These are phyloP conservation scores for Chondrostereum purpureum DNA, from an alignment of 1,284 basidiomycete species.

Conservation along the genomic window DNA sequence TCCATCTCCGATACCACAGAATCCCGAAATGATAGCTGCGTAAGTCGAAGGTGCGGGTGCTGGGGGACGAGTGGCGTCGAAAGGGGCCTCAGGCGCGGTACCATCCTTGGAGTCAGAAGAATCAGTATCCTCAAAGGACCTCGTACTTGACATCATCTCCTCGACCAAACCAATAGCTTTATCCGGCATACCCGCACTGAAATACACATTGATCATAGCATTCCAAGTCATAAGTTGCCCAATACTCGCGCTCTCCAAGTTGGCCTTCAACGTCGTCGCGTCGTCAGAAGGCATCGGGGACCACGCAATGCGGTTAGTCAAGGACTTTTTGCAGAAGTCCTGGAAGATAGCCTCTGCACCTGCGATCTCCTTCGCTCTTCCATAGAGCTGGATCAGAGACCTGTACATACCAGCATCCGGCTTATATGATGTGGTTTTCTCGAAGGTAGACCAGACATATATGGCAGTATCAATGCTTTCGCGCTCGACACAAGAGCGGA, in stretches of 20 bases:
- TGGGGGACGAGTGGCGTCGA: conserved; percentile 39
- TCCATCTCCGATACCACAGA: conserved; percentile 57
- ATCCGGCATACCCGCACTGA: conserved; percentile 57
- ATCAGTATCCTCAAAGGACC: conserved; percentile 18
- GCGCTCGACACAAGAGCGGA: conserved; percentile 61
- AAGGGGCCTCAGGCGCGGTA: conserved; percentile 15
- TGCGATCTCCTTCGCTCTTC: conserved; percentile 34
- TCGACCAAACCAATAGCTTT: conserved; percentile 68
- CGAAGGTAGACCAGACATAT: conserved; percentile 62
- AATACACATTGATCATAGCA: conserved; percentile 71
- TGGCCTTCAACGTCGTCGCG: conserved; percentile 11
- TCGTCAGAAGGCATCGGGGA: conserved; percentile 6
- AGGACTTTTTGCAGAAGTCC: conserved; percentile 45
- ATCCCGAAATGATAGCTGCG: conserved; percentile 60
- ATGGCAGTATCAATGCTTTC: conserved; percentile 60
- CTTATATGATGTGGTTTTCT: conserved; percentile 35
- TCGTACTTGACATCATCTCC: conserved; percentile 57
- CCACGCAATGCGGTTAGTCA: conserved; percentile 29
- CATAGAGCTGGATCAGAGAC: conserved; percentile 60
- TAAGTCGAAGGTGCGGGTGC: conserved; percentile 59
- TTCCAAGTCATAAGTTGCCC: conserved; percentile 57
- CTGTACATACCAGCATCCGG: conserved; percentile 44
- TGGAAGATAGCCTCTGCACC: conserved; percentile 65
- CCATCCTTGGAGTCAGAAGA: background rate
- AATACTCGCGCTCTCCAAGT: conserved; percentile 11